A percentile compares a stretch with the other conserved stretches of the same genome.
Evolutionary conservation across 139 green algal genomes (phyloP).

Genomic region (Coccomyxa sp.): DNA sequence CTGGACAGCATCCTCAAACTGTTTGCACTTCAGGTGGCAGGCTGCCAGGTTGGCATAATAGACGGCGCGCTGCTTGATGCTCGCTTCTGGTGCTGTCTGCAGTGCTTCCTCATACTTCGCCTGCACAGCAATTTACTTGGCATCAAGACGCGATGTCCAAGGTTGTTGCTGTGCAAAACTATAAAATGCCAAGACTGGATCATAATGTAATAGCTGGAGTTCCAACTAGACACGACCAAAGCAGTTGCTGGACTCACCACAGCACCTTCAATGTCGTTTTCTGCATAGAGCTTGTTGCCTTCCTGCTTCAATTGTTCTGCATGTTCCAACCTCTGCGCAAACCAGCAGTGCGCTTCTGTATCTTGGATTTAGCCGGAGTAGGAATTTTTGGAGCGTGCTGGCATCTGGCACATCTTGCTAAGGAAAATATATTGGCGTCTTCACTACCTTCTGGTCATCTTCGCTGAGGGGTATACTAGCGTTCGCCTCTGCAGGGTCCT

Average conservation of each 20-base stretch:
- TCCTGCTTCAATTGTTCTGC: constrained; percentile 59
- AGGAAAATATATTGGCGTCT: too few species aligned
- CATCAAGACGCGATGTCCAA: too few species aligned
- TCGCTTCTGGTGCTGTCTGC: constrained; percentile 30
- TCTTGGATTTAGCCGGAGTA: too few species aligned
- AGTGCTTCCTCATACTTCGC: constrained; percentile 56
- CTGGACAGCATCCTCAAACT: constrained; percentile 37
- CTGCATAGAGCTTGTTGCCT: constrained; percentile 60
- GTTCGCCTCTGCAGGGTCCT: too few species aligned
- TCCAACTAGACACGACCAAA: neutral
- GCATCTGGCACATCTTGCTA: too few species aligned
- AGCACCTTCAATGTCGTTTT: constrained; percentile 17
- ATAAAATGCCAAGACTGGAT: neutral
- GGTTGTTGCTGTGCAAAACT: neutral
- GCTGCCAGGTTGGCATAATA: constrained; percentile 73
- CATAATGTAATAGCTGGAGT: neutral
- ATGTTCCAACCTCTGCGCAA: constrained; percentile 11
- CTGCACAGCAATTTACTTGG: constrained; percentile 1
- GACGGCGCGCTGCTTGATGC: constrained; percentile 44
- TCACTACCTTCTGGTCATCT: too few species aligned
- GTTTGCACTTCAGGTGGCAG: constrained; percentile 50
- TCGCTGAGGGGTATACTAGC: too few species aligned
- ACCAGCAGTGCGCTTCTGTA: too few species aligned
- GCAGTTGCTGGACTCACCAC: constrained; percentile 16
- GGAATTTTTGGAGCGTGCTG: too few species aligned